These are phyloP conservation scores for Candida manassasensis DNA, from an alignment of 805 yeast genomes.

Conservation along the genomic window DNA sequence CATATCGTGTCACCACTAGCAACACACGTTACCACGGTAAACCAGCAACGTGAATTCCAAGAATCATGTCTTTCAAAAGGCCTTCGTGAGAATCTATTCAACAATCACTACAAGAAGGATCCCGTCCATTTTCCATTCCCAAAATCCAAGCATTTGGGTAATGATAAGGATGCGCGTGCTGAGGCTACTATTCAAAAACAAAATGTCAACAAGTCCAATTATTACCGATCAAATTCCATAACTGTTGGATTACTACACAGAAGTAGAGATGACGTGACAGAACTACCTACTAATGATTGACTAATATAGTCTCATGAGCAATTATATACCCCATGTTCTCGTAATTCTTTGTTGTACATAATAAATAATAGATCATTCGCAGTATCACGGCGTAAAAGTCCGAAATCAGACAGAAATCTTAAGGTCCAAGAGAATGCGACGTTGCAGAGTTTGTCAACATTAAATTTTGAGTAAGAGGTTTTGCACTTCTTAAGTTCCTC, in stretches of 20 bases:
- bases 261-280: slow-evolving; percentile 5
- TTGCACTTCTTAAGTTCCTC: too few species aligned
- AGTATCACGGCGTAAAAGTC: too few species aligned
- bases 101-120: slow-evolving; percentile 47
- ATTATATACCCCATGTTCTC: too few species aligned
- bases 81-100: slow-evolving; percentile 19
- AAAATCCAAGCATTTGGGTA: slow-evolving; percentile 33
- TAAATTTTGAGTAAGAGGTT: too few species aligned
- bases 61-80: neutral
- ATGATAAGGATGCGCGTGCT: slow-evolving; percentile 24
- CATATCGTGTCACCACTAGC: slow-evolving; percentile 3
- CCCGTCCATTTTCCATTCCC: slow-evolving; percentile 38
- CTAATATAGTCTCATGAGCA: too few species aligned
- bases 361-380: too few species aligned
- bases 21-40: slow-evolving; percentile 3
- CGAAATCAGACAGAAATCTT: too few species aligned
- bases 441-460: too few species aligned
- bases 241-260: slow-evolving; percentile 37
- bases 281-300: neutral
- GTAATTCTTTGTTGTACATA: too few species aligned
- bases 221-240: slow-evolving; percentile 36
- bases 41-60: neutral
- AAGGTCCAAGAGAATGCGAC: too few species aligned
- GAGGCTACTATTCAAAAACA: slow-evolving; percentile 16
- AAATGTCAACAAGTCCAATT: slow-evolving; percentile 20